phyloP scores from a whole-genome alignment of 225 moss, liverwort and hornwort species.

The Marchantia polymorpha region DNA sequence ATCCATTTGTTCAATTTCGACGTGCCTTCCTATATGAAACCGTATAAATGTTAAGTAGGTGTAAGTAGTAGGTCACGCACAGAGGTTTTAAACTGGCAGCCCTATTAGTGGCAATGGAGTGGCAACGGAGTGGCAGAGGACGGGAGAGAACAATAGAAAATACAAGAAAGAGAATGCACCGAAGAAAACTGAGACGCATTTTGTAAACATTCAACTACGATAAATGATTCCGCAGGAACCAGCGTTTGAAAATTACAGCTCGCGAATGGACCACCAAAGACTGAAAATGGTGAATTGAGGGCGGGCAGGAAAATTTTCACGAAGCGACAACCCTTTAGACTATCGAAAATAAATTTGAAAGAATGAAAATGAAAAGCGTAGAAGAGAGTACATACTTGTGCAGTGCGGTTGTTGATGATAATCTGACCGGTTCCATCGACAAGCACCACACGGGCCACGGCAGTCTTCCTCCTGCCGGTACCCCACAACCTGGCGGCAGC shows the following conservation, averaged over 20 bases:
- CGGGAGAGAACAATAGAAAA: too few relatives aligned
- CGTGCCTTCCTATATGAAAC: too few relatives aligned
- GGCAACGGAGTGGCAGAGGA: too few relatives aligned
- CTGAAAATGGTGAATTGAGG: background rate
- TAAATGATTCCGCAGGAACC: background rate
- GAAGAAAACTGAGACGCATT: too few relatives aligned
- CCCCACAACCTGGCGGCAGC: slow-evolving; percentile 79
- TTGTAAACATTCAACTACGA: too few relatives aligned
- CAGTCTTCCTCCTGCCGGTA: slow-evolving; percentile 75
- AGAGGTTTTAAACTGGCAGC: too few relatives aligned
- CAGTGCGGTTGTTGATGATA: slow-evolving; percentile 83
- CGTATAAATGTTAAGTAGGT: too few relatives aligned
- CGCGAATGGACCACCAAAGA: background rate
- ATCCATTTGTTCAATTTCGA: too few relatives aligned
- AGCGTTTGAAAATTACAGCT: background rate
- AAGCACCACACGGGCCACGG: slow-evolving; percentile 79
- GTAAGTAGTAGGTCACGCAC: too few relatives aligned
- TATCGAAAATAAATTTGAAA: background rate
- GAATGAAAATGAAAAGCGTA: background rate
- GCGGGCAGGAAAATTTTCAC: background rate
- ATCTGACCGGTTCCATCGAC: slow-evolving; percentile 79
- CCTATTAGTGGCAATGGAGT: too few relatives aligned
- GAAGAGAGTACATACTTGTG: slow-evolving; percentile 35
- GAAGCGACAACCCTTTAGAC: background rate
- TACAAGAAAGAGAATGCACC: too few relatives aligned